Base-by-base conservation (phyloP, 192 early-diverging fungal species). In the Coemansia sp. region DNA sequence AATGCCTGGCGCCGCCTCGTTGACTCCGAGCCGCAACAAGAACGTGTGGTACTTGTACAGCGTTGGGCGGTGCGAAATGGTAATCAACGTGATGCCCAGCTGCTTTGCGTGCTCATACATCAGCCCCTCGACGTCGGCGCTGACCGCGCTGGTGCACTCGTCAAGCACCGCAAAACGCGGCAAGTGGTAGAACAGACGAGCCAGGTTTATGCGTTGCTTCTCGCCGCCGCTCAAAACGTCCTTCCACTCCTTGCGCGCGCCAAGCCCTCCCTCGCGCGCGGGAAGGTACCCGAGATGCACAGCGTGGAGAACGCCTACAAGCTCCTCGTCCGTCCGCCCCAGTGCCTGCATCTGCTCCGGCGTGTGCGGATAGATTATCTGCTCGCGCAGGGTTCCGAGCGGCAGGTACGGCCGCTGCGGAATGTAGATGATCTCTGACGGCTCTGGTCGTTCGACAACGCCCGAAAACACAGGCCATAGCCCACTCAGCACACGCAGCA, bases 331-430 rank as follows among this genome's bases (percentile, higher is more conserved):
- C 5, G 91, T 95, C 9, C 87, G 78, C 15, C 88, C 87, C 25
- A 86, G 83, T 7, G 84, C 83, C 61, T 83, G 73, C 92, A 96
- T 95, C 29, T 99, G 91, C 61, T 86, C 85, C 22, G 88, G 81
- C 33, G 93, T 96, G 76, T 97, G 90, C 34, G 97, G 97, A 73
- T 99, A 99, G 66, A 97, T 96, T 63, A 99, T 85, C 86, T 97
- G 95, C 75, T 98, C 96, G 32, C 97, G 89, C 62, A 99, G 83
- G 19, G 90, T 96, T 42, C 97, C 95, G 42, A 95, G 75, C 62
- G 94, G 86, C 23, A 99, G 81, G 65, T 99, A 99, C 15, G 97
- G 93, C 40, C 95, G 87, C 79, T 99, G 97, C 33, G 97, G 96
- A 56, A 99, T 92, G 83, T 98, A 99, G 67, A 95, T 92, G 67